A percentile compares a stretch with the other conserved stretches of the same genome.
Conservation (phyloP, 2,329 filamentous ascomycete species). For the Septoria linicola region DNA sequence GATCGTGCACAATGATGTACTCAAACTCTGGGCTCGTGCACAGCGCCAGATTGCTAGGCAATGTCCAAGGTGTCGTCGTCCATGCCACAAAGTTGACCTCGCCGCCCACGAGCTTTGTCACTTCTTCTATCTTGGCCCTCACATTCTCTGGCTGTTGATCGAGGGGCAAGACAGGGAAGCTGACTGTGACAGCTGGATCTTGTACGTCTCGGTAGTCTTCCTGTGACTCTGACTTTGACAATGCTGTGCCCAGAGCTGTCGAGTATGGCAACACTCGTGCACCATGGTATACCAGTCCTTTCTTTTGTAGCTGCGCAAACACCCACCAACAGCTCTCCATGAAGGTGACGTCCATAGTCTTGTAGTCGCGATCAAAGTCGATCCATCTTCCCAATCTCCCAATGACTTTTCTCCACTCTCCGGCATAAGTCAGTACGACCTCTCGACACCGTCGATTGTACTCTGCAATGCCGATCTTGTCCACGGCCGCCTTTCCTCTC, state of each 20-base stretch:
- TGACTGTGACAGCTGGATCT: slow-evolving; percentile 84
- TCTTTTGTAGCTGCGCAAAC: slow-evolving; percentile 89
- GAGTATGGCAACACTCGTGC: slow-evolving; percentile 95
- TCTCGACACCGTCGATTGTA: slow-evolving; percentile 91
- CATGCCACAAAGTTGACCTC: slow-evolving; percentile 75
- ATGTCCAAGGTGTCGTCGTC: slow-evolving; percentile 87
- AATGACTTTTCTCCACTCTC: slow-evolving; percentile 84
- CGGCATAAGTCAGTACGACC: slow-evolving; percentile 88
- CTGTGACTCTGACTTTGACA: slow-evolving; percentile 91
- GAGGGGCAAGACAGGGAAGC: slow-evolving; percentile 69
- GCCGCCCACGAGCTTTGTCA: slow-evolving; percentile 44
- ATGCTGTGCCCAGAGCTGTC: slow-evolving; percentile 80
- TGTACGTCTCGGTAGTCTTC: slow-evolving; percentile 94
- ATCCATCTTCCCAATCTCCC: slow-evolving; percentile 92
- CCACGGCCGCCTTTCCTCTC: slow-evolving; percentile 81
- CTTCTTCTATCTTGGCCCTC: slow-evolving; percentile 32
- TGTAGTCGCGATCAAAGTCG: slow-evolving; percentile 97
- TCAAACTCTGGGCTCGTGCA: slow-evolving; percentile 80
- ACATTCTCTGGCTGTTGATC: slow-evolving; percentile 35
- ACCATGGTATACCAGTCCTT: slow-evolving; percentile 84
- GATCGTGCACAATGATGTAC: slow-evolving; percentile 82
- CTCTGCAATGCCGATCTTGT: slow-evolving; percentile 78
- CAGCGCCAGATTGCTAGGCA: slow-evolving; percentile 76
- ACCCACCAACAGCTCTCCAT: slow-evolving; percentile 99
- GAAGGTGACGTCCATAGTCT: slow-evolving; percentile 93